Conservation (phyloP, 2,329 filamentous ascomycete genomes). For the Albifimbria verrucaria region DNA sequence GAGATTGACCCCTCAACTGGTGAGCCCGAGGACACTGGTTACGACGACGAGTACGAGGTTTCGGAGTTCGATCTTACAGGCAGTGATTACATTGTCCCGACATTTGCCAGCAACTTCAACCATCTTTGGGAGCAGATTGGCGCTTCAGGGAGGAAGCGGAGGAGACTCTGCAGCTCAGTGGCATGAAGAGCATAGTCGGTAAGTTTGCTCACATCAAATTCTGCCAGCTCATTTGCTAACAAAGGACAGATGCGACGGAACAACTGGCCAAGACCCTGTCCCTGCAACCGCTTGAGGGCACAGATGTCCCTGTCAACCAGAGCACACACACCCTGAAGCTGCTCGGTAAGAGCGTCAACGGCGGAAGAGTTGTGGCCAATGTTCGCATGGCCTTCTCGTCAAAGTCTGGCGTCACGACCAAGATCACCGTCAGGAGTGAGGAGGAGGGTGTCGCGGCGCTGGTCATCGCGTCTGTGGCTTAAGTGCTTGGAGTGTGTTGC, state of each 20-base stretch:
- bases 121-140: constrained; percentile 94
- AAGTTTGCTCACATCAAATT: constrained; percentile 32
- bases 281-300: constrained; percentile 90
- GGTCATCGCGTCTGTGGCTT: constrained; percentile 81
- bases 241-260: constrained; percentile 76
- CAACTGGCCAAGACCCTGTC: constrained; percentile 82
- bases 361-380: constrained; percentile 81
- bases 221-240: constrained; percentile 16
- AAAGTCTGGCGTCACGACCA: constrained; percentile 92
- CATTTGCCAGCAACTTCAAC: constrained; percentile 92
- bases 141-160: constrained; percentile 85
- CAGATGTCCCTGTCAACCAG: constrained; percentile 82
- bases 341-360: constrained; percentile 89
- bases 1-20: constrained; percentile 94
- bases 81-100: constrained; percentile 89
- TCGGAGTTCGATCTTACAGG: constrained; percentile 88
- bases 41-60: constrained; percentile 97
- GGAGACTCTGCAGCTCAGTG: constrained; percentile 84
- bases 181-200: constrained; percentile 91
- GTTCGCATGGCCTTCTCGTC: constrained; percentile 92
- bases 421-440: constrained; percentile 88
- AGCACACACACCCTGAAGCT: constrained; percentile 94
- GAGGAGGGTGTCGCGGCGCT: constrained; percentile 86
- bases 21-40: constrained; percentile 87
- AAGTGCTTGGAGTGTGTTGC: constrained; percentile 24